phyloP scores from a whole-genome alignment of 352 stramenopile species.

The Thraustochytrium aureum region DNA sequence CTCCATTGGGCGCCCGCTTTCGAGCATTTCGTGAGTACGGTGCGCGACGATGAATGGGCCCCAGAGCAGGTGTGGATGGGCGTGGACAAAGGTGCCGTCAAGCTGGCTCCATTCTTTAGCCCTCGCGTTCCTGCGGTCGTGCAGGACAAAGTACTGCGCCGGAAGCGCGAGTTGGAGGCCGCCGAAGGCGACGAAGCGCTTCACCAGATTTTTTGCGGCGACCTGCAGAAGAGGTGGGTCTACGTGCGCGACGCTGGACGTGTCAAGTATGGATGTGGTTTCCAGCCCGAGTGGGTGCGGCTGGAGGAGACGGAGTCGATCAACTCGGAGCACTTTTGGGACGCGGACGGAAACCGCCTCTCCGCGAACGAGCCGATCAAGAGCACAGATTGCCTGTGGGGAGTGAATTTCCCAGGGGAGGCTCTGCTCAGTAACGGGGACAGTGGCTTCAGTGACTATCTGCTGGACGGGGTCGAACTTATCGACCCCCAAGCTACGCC shows the following conservation, averaged over 20 bases:
- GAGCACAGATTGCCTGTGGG: background rate
- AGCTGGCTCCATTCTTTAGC: background rate
- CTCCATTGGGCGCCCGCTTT: background rate
- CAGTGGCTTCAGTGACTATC: background rate
- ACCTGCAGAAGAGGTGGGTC: background rate
- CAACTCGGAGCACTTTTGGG: conserved; percentile 4
- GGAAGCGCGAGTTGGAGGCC: background rate
- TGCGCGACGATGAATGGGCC: background rate
- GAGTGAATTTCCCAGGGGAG: background rate
- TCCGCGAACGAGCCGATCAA: background rate
- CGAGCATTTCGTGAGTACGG: background rate
- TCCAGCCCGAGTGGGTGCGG: conserved; percentile 4
- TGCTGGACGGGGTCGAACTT: conserved; percentile 2
- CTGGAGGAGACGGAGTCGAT: background rate
- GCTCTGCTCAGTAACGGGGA: background rate
- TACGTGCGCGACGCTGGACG: background rate
- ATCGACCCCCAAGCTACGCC: background rate
- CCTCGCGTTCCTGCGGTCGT: background rate
- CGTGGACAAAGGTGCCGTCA: background rate
- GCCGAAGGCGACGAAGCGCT: background rate
- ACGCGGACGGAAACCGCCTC: background rate
- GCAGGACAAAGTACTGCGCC: background rate
- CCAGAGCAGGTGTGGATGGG: background rate
- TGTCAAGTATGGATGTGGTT: background rate
- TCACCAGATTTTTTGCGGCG: background rate